Percentiles rank a stretch among this genome's conserved stretches.
Conservation (phyloP, 129 eudicot genomes). For the Centella asiatica region DNA sequence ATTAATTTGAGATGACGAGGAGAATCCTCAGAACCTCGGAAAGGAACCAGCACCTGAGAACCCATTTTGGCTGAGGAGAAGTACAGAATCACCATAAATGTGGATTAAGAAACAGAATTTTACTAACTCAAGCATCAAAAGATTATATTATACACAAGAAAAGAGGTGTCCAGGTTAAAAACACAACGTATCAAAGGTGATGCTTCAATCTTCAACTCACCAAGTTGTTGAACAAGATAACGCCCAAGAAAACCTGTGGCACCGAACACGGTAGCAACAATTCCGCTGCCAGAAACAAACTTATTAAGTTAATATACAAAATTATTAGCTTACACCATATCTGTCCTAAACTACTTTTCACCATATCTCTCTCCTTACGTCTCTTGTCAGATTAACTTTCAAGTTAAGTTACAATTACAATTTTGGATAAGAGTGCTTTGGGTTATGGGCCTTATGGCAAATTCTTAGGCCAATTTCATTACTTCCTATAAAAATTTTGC, state of each 20-base stretch:
- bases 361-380: too few species aligned
- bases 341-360: too few species aligned
- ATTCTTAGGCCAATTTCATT: too few species aligned
- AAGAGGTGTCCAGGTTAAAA: neutral
- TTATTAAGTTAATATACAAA: neutral
- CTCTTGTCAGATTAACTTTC: too few species aligned
- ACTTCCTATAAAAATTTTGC: too few species aligned
- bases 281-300: conserved; percentile 55
- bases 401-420: too few species aligned
- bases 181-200: neutral
- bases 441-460: too few species aligned
- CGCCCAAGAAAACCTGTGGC: conserved; percentile 98
- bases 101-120: conserved; percentile 6
- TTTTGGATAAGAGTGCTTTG: too few species aligned
- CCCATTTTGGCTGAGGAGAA: conserved; percentile 81
- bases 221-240: conserved; percentile 91
- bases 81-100: conserved; percentile 14
- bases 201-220: conserved; percentile 31
- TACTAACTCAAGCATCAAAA: conserved; percentile 3
- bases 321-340: neutral
- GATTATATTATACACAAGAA: neutral
- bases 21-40: conserved; percentile 92
- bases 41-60: conserved; percentile 94
- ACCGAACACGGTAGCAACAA: conserved; percentile 91
- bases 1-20: conserved; percentile 95